phyloP scores from a whole-genome alignment of 2,329 filamentous ascomycete genomes.

The Cadophora sp. region DNA sequence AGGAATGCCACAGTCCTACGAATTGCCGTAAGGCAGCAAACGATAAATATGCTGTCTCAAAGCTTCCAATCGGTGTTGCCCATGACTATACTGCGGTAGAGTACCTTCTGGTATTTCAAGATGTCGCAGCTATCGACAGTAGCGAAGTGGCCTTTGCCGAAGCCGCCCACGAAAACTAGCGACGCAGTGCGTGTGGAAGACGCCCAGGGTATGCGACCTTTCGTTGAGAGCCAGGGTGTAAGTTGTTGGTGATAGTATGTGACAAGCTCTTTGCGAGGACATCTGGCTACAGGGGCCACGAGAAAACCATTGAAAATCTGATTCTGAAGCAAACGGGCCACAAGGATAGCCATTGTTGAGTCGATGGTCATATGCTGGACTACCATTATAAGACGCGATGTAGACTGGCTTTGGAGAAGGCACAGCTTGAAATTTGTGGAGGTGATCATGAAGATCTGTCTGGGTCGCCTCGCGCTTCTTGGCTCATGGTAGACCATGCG shows the following conservation, averaged over 20 bases:
- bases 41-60: too few species aligned
- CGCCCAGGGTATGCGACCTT: too few species aligned
- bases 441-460: not conserved
- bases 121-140: too few species aligned
- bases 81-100: too few species aligned
- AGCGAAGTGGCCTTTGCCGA: too few species aligned
- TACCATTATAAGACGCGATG: not conserved
- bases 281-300: not conserved
- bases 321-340: not conserved
- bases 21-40: too few species aligned
- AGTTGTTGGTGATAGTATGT: not conserved
- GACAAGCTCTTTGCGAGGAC: not conserved
- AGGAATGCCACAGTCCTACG: too few species aligned
- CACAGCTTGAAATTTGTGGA: not conserved
- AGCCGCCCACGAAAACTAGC: too few species aligned
- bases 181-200: too few species aligned
- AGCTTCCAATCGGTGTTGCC: too few species aligned
- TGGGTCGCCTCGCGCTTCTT: not conserved
- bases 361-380: not conserved
- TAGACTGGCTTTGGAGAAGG: not conserved
- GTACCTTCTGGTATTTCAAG: too few species aligned
- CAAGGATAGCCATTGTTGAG: conserved; percentile 2
- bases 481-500: not conserved
- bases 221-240: too few species aligned
- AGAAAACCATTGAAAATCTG: not conserved